Percentiles rank a stretch among this genome's conserved stretches.
These are phyloP conservation scores for Chrysanthemum lavandulifolium DNA, from an alignment of 129 eudicot genomes.

Conservation along the genomic window DNA sequence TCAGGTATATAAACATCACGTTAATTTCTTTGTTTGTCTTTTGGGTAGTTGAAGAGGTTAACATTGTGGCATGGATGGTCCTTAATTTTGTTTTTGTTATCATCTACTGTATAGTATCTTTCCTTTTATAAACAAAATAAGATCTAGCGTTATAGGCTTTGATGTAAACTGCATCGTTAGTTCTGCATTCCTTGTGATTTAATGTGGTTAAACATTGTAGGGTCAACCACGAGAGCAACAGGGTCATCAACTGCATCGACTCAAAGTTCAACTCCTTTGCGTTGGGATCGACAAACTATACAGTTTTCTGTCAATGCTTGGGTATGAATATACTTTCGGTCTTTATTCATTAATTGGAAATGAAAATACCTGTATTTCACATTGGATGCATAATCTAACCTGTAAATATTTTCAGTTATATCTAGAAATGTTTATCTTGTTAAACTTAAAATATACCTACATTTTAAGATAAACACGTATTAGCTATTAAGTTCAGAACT, in stretches of 20 bases:
- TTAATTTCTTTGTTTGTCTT: not conserved
- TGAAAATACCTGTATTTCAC: too few species aligned
- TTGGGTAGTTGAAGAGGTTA: not conserved
- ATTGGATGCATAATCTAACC: too few species aligned
- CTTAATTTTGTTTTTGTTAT: not conserved
- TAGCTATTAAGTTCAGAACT: too few species aligned
- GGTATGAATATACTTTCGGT: slow-evolving; percentile 38
- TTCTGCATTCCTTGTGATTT: not conserved
- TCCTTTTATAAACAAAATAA: not conserved
- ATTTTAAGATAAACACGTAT: not conserved
- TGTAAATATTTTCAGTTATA: too few species aligned
- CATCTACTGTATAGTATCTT: not conserved
- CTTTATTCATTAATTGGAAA: too few species aligned
- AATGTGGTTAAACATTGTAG: slow-evolving; percentile 32
- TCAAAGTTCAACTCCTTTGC: slow-evolving; percentile 62
- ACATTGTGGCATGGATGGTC: not conserved
- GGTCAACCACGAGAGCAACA: slow-evolving; percentile 60
- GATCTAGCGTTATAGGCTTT: not conserved
- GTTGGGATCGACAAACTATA: slow-evolving; percentile 82
- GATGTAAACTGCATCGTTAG: slow-evolving; percentile 1
- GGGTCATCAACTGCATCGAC: slow-evolving; percentile 46
- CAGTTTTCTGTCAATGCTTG: slow-evolving; percentile 96
- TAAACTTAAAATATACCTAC: not conserved
- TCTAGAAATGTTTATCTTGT: too few species aligned
- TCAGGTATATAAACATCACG: slow-evolving; percentile 45